phyloP scores from a whole-genome alignment of 148 eudicot genomes.

The Rhododendron ovatum region DNA sequence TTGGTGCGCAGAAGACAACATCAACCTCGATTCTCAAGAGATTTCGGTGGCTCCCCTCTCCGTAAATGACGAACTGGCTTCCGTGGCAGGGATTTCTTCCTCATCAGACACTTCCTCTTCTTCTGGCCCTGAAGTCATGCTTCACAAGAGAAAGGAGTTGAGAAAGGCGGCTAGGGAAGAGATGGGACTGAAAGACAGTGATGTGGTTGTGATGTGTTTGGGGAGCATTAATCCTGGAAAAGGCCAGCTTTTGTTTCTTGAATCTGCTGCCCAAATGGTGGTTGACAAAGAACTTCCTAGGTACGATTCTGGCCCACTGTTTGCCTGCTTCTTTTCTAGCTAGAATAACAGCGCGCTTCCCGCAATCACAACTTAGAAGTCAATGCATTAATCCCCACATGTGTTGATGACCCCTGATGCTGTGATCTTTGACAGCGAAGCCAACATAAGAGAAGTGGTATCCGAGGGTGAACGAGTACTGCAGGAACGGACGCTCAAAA shows the following conservation, averaged over 20 bases:
- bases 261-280: conserved; percentile 59
- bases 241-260: conserved; percentile 88
- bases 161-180: conserved; percentile 72
- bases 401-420: neutral
- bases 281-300: conserved; percentile 31
- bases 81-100: conserved; percentile 73
- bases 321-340: neutral
- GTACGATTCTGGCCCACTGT: conserved; percentile 11
- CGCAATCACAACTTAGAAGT: neutral
- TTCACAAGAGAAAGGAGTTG: conserved; percentile 54
- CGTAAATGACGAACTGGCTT: conserved; percentile 89
- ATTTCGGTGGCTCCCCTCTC: conserved; percentile 77
- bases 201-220: conserved; percentile 76
- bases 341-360: neutral
- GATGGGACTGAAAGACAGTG: conserved; percentile 81
- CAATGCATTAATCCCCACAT: neutral
- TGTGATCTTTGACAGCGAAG: conserved; percentile 10
- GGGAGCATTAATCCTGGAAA: conserved; percentile 91
- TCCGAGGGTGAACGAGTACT: conserved; percentile 21
- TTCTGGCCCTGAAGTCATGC: conserved; percentile 66
- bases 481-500: conserved; percentile 39
- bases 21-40: conserved; percentile 42
- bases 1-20: conserved; percentile 86
- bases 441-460: conserved; percentile 14
- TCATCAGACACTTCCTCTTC: conserved; percentile 22